Base-by-base conservation (phyloP, 2,329 filamentous ascomycete species). In the Stachybotrys elegans region DNA sequence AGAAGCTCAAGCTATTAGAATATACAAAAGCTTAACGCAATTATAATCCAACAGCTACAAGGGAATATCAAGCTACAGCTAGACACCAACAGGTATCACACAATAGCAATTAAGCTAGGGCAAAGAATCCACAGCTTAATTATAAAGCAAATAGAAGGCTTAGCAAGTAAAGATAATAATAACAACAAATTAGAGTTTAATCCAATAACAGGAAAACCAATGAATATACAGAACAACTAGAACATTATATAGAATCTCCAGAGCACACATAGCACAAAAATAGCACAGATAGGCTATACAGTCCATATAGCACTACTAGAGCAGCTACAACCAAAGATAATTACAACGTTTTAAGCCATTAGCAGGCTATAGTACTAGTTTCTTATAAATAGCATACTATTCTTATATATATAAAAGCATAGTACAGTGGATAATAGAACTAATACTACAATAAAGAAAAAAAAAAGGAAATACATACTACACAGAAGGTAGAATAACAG, bases 351-450 rank as follows among this genome's bases (percentile, higher is more conserved):
- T 25, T 7, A 23, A 22, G 32, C 32, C 14, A 31, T 45, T 25
- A 45, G 38, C 9, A 41, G 40, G 31, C 12, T 45, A 41, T 45
- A 19, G 38, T n/a, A 45, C n/a, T 17, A 45, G 22, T 41, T 45
- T 37, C 21, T 45, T 8, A 41, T 25, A 35, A 20, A 14, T 31
- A 27, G 16, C 17, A n/a, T 13, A n/a, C 27, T 40, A 17, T 40
- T 40, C 22, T 22, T 23, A 23, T 13, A 13, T 40, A 40, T 23
- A 22, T 29, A n/a, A n/a, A 29, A 29, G 25, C n/a, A n/a, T n/a
- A n/a, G 25, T 9, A 9, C 9, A n/a, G 9, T 29, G 25, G n/a
- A 29, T 29, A n/a, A 29, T 29, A n/a, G 25, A 9, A n/a, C 9
- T 29, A n/a, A 9, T 29, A n/a, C n/a, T n/a, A n/a, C n/a, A 9